Percentiles rank a stretch among this genome's conserved stretches.
Evolutionary conservation across 805 yeast species (phyloP).

Genomic region (Yamadazyma phyllophila): DNA sequence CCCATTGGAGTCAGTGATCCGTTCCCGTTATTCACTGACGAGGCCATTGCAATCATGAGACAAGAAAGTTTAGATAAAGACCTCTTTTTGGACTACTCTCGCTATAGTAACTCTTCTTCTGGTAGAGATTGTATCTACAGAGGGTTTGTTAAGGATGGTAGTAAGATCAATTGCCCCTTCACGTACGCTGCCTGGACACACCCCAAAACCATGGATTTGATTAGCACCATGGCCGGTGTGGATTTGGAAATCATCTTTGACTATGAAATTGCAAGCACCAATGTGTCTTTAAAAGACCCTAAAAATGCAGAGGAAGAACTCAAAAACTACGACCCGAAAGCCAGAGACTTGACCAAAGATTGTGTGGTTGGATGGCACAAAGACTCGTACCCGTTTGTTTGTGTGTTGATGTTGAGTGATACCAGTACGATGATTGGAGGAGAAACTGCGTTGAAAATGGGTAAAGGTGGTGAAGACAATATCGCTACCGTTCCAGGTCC

Average conservation of each 20-base stretch:
- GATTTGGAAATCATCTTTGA: slow-evolving; percentile 55
- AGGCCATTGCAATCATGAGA: slow-evolving; percentile 58
- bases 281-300: slow-evolving; percentile 45
- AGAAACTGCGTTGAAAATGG: slow-evolving; percentile 53
- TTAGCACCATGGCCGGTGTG: slow-evolving; percentile 58
- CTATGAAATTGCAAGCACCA: slow-evolving; percentile 55
- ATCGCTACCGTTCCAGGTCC: slow-evolving; percentile 26
- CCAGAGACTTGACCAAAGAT: slow-evolving; percentile 27
- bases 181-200: slow-evolving; percentile 57
- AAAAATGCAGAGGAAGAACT: slow-evolving; percentile 30
- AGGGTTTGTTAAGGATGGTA: slow-evolving; percentile 45
- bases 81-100: slow-evolving; percentile 43
- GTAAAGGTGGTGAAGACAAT: slow-evolving; percentile 23
- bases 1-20: slow-evolving; percentile 59
- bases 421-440: slow-evolving; percentile 60
- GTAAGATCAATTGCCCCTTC: slow-evolving; percentile 43
- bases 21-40: slow-evolving; percentile 59
- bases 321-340: slow-evolving; percentile 4
- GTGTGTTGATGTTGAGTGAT: slow-evolving; percentile 62
- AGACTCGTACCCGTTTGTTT: slow-evolving; percentile 64
- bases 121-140: slow-evolving; percentile 51
- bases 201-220: slow-evolving; percentile 53
- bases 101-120: slow-evolving; percentile 40
- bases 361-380: slow-evolving; percentile 63
- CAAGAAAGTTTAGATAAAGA: slow-evolving; percentile 51